phyloP scores from a whole-genome alignment of 768 basidiomycete genomes.

The Macrolepiota dolichaula region DNA sequence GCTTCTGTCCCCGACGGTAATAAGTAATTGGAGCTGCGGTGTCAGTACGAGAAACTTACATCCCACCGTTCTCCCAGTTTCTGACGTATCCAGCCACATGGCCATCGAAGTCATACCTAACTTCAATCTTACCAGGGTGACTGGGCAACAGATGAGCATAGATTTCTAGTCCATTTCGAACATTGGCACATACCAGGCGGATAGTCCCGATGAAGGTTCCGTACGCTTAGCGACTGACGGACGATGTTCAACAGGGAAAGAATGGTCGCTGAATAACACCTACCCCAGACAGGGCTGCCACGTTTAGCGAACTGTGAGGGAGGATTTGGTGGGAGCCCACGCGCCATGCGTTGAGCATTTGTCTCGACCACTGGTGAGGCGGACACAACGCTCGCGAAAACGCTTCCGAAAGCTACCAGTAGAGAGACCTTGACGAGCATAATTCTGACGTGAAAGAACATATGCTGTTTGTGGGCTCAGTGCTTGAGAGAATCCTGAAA shows the following conservation, averaged over 20 bases:
- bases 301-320: constrained; percentile 18
- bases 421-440: constrained; percentile 20
- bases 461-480: not conserved
- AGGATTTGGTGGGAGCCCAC: constrained; percentile 39
- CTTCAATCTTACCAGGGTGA: constrained; percentile 33
- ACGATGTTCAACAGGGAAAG: not conserved
- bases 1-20: constrained; percentile 19
- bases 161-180: not conserved
- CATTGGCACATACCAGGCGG: constrained; percentile 13
- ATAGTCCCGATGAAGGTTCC: constrained; percentile 11
- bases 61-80: constrained; percentile 24
- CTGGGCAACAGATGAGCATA: constrained; percentile 14
- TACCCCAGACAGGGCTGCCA: not conserved
- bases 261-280: not conserved
- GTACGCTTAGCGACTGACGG: not conserved
- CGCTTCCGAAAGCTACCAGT: constrained; percentile 20
- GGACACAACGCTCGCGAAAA: constrained; percentile 17
- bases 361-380: constrained; percentile 26
- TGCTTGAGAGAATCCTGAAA: not conserved
- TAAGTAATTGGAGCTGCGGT: not conserved
- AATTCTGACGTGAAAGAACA: constrained; percentile 5
- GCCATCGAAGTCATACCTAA: constrained; percentile 26
- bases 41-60: constrained; percentile 15
- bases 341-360: constrained; percentile 41
- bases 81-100: constrained; percentile 29